phyloP scores from a whole-genome alignment of 768 basidiomycete genomes.

The Myochromella boudieri region DNA sequence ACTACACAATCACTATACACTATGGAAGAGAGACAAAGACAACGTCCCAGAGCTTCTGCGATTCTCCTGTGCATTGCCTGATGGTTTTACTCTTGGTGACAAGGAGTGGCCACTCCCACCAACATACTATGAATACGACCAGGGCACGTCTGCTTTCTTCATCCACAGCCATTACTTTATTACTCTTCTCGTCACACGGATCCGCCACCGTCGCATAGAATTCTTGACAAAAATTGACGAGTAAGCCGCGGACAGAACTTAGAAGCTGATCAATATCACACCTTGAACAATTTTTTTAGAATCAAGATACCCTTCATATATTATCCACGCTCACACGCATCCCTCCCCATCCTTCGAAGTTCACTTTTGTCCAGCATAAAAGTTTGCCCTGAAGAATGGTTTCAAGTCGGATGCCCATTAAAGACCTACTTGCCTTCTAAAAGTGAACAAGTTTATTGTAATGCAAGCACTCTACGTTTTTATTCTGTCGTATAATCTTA shows the following conservation, averaged over 20 bases:
- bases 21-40: constrained; percentile 30
- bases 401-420: constrained; percentile 43
- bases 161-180: constrained; percentile 46
- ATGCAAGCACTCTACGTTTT: constrained; percentile 49
- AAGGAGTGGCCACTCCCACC: constrained; percentile 46
- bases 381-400: constrained; percentile 66
- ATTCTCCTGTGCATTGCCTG: constrained; percentile 46
- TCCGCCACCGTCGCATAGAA: constrained; percentile 36
- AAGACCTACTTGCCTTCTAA: constrained; percentile 32
- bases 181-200: constrained; percentile 41
- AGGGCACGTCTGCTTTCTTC: constrained; percentile 35
- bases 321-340: constrained; percentile 52
- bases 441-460: constrained; percentile 43
- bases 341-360: constrained; percentile 48
- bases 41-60: constrained; percentile 33
- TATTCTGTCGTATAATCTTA: background rate
- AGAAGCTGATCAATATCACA: too few species aligned
- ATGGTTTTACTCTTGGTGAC: constrained; percentile 38
- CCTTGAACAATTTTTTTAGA: constrained; percentile 28
- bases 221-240: constrained; percentile 46
- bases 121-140: constrained; percentile 34
- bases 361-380: constrained; percentile 61
- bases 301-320: constrained; percentile 53
- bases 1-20: constrained; percentile 28
- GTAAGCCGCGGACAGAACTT: constrained; percentile 40